These are phyloP conservation scores for Lentinula guzmanii DNA, from an alignment of 768 basidiomycete species.

Conservation along the genomic window DNA sequence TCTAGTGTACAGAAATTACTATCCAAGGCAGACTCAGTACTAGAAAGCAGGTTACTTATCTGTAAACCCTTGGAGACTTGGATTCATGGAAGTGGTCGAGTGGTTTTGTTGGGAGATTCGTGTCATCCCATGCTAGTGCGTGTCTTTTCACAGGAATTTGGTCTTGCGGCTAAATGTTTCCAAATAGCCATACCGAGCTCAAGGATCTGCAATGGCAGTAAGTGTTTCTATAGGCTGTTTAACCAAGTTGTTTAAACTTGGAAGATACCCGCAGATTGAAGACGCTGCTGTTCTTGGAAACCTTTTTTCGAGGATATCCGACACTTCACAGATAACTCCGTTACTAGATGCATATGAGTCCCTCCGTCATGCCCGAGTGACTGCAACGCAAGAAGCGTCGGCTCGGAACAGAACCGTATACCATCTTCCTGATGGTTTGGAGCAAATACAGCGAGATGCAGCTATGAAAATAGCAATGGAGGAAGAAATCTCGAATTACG, in stretches of 20 bases:
- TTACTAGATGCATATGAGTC: constrained; percentile 47
- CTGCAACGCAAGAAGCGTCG: constrained; percentile 41
- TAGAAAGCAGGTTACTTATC: constrained; percentile 45
- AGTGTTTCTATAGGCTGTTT: constrained; percentile 1
- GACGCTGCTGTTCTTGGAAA: constrained; percentile 28
- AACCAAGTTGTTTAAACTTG: neutral
- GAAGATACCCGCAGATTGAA: constrained; percentile 17
- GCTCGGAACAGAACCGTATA: constrained; percentile 48
- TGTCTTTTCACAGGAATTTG: constrained; percentile 3
- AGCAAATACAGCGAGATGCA: constrained; percentile 44
- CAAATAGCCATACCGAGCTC: constrained; percentile 47
- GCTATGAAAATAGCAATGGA: constrained; percentile 46
- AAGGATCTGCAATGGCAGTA: constrained; percentile 49
- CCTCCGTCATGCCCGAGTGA: constrained; percentile 44
- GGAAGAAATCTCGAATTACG: constrained; percentile 20
- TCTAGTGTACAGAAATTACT: constrained; percentile 39
- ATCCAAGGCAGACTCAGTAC: constrained; percentile 34
- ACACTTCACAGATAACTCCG: constrained; percentile 18
- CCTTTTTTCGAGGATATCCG: constrained; percentile 6
- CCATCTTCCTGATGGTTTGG: constrained; percentile 49
- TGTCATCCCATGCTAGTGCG: constrained; percentile 56
- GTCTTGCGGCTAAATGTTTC: neutral
- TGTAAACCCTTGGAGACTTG: constrained; percentile 41
- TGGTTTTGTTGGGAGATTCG: constrained; percentile 47
- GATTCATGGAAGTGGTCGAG: constrained; percentile 36